These are phyloP conservation scores for Furcasterigmium sp. DNA, from an alignment of 2,329 filamentous ascomycete genomes.

Conservation along the genomic window DNA sequence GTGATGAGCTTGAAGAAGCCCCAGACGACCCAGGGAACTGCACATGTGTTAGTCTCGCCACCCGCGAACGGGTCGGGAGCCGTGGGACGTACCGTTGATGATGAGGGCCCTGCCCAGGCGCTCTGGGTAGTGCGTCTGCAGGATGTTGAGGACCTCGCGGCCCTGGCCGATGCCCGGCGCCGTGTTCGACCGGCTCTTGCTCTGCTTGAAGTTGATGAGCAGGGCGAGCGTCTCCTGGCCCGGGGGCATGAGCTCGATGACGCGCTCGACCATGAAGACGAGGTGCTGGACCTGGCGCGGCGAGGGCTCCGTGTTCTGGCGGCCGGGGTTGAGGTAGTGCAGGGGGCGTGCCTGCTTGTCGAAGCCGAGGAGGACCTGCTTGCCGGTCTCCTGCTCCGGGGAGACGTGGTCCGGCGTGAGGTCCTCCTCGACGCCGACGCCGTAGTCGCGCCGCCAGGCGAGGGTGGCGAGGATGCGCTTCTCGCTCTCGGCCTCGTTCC, in stretches of 20 bases:
- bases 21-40: conserved; percentile 85
- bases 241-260: conserved; percentile 80
- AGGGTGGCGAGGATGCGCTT: conserved; percentile 78
- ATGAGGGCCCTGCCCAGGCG: conserved; percentile 83
- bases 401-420: conserved; percentile 84
- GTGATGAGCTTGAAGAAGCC: conserved; percentile 96
- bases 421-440: conserved; percentile 52
- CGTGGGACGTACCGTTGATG: conserved; percentile 64
- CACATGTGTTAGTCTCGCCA: conserved; percentile 6
- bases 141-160: conserved; percentile 78
- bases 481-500: conserved; percentile 69
- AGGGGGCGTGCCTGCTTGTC: conserved; percentile 84
- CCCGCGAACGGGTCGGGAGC: neutral
- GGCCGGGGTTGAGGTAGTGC: conserved; percentile 81
- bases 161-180: conserved; percentile 69
- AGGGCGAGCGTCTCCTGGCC: conserved; percentile 83
- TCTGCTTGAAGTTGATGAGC: conserved; percentile 86
- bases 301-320: conserved; percentile 85
- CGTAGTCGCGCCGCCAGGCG: conserved; percentile 87
- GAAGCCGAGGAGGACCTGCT: conserved; percentile 85
- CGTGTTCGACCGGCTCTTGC: conserved; percentile 67
- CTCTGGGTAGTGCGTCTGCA: conserved; percentile 96
- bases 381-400: conserved; percentile 92
- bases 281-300: conserved; percentile 89
- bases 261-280: conserved; percentile 91